These are phyloP conservation scores for Tuber microsphaerosporum DNA, from an alignment of 495 filamentous ascomycete genomes.

Conservation along the genomic window DNA sequence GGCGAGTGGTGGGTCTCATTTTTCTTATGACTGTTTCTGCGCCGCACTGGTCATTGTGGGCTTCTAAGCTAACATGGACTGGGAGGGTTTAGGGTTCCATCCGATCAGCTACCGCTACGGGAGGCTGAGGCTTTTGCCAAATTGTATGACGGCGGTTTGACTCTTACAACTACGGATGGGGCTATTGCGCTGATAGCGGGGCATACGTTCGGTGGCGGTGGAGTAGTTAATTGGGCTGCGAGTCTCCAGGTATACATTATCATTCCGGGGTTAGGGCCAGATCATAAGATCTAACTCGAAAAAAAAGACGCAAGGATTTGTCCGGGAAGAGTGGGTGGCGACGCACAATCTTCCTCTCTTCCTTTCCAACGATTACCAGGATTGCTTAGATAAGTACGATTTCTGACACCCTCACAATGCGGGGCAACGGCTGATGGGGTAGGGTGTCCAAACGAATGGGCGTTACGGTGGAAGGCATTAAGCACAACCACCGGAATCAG, in stretches of 20 bases:
- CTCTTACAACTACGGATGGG: conserved; percentile 56
- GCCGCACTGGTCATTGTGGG: neutral
- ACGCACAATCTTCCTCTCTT: conserved; percentile 67
- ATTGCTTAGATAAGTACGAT: conserved; percentile 56
- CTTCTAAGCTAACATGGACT: neutral
- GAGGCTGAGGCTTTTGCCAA: conserved; percentile 51
- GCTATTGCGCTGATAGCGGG: conserved; percentile 59
- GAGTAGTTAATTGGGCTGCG: conserved; percentile 85
- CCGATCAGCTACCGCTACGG: conserved; percentile 66
- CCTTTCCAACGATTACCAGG: conserved; percentile 65
- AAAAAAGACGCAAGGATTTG: conserved; percentile 58
- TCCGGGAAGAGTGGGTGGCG: conserved; percentile 74
- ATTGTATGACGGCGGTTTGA: conserved; percentile 58
- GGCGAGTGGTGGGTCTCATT: conserved; percentile 52
- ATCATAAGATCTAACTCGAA: neutral
- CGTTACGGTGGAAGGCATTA: conserved; percentile 57
- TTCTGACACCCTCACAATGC: neutral
- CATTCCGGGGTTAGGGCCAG: neutral
- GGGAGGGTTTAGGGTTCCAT: conserved; percentile 44
- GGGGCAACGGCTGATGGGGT: conserved; percentile 43
- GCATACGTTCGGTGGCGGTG: conserved; percentile 76
- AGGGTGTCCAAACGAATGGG: conserved; percentile 65
- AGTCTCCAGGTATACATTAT: conserved; percentile 51
- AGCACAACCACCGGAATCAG: conserved; percentile 63
- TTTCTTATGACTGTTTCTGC: neutral